These are phyloP conservation scores for Pseudocercospora macadamiae DNA, from an alignment of 2,329 filamentous ascomycete species.

Conservation along the genomic window DNA sequence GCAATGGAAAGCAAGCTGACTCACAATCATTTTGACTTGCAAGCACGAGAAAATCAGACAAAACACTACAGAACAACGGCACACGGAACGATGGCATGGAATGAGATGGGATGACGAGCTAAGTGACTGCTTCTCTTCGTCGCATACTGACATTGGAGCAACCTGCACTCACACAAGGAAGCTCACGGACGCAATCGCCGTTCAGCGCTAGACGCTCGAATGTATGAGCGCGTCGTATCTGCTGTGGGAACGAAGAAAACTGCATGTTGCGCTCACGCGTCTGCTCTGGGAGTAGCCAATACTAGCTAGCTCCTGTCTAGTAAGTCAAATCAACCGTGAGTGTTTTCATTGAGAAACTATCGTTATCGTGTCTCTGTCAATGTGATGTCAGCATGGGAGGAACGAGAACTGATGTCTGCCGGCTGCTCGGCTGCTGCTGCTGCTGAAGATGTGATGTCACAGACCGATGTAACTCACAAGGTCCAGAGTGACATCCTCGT, in stretches of 20 bases:
- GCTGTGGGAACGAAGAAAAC: neutral
- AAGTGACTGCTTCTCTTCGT: neutral
- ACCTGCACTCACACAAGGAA: neutral
- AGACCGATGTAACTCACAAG: too few species aligned
- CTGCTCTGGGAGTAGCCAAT: slow-evolving; percentile 8
- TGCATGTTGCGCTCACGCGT: neutral
- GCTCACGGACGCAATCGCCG: neutral
- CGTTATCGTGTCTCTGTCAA: too few species aligned
- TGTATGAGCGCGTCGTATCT: neutral
- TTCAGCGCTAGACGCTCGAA: neutral
- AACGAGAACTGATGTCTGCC: too few species aligned
- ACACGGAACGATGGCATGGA: neutral
- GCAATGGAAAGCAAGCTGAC: neutral
- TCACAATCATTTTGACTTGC: too few species aligned
- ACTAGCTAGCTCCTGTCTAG: slow-evolving; percentile 11
- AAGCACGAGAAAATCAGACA: too few species aligned
- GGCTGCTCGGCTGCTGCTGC: too few species aligned
- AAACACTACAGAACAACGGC: neutral
- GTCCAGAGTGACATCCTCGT: too few species aligned
- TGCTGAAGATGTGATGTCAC: too few species aligned
- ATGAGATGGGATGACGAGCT: neutral
- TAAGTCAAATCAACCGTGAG: slow-evolving; percentile 13
- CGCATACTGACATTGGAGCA: neutral
- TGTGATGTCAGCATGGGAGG: too few species aligned
- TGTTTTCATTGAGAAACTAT: slow-evolving; percentile 6